These are phyloP conservation scores for Russula abietina DNA, from an alignment of 768 basidiomycete species.

Conservation along the genomic window DNA sequence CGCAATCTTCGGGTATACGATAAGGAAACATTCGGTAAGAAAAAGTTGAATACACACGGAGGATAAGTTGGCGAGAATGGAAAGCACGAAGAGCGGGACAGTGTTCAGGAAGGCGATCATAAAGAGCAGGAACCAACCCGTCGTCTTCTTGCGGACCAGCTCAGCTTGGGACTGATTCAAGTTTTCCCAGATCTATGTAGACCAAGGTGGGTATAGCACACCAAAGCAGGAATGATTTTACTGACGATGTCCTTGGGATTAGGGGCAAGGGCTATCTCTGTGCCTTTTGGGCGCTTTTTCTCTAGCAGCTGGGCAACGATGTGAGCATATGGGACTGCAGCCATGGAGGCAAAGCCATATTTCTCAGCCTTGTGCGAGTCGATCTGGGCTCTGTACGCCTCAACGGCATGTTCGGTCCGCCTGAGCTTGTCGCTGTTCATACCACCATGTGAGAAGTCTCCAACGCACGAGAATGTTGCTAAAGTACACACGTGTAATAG, in stretches of 20 bases:
- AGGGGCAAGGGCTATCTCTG: constrained; percentile 67
- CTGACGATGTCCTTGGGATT: constrained; percentile 85
- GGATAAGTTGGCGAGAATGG: constrained; percentile 85
- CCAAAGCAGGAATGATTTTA: constrained; percentile 14
- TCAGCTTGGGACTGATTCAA: constrained; percentile 68
- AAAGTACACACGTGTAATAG: constrained; percentile 70
- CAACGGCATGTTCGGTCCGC: constrained; percentile 68
- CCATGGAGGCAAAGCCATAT: constrained; percentile 91
- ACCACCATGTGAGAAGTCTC: neutral
- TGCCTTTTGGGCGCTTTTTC: constrained; percentile 66
- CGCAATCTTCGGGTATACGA: constrained; percentile 41
- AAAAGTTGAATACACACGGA: constrained; percentile 44
- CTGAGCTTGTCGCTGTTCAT: constrained; percentile 37
- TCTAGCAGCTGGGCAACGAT: constrained; percentile 68
- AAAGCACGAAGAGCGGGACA: constrained; percentile 83
- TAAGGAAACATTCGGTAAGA: constrained; percentile 2
- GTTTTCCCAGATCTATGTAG: constrained; percentile 78
- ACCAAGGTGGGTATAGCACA: constrained; percentile 2
- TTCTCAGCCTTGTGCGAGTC: constrained; percentile 75
- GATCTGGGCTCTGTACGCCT: constrained; percentile 65
- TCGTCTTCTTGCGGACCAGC: constrained; percentile 54
- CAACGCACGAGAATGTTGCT: neutral
- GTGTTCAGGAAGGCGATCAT: constrained; percentile 93
- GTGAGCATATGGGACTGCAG: constrained; percentile 82
- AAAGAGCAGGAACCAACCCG: constrained; percentile 75